These are phyloP conservation scores for Kwoniella europaea DNA, from an alignment of 768 basidiomycete species.

Conservation along the genomic window DNA sequence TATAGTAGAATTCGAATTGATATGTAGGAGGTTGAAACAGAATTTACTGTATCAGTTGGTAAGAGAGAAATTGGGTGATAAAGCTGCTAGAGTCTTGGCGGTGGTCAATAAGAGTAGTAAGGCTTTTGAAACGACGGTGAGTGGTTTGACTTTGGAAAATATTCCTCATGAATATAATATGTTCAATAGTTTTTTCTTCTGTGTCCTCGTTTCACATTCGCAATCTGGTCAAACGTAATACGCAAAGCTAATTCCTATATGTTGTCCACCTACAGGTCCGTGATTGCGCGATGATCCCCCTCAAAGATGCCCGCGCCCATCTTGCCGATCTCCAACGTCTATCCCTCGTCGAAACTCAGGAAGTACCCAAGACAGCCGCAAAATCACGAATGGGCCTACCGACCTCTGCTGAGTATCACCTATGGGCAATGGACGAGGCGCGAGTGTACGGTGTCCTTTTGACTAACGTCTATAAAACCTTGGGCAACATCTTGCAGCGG, in stretches of 20 bases:
- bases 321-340: constrained; percentile 79
- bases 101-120: constrained; percentile 81
- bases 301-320: constrained; percentile 81
- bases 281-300: constrained; percentile 88
- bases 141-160: constrained; percentile 36
- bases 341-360: constrained; percentile 85
- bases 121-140: constrained; percentile 90
- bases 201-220: no score
- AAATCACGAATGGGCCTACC: constrained; percentile 68
- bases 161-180: no score
- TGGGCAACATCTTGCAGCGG: constrained; percentile 81
- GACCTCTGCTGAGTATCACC: constrained; percentile 54
- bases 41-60: constrained; percentile 68
- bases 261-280: constrained; percentile 68
- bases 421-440: constrained; percentile 89
- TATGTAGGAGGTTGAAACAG: constrained; percentile 62
- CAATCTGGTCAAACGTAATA: no score
- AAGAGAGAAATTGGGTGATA: constrained; percentile 79
- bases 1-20: constrained; percentile 42
- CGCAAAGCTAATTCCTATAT: background rate
- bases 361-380: constrained; percentile 87
- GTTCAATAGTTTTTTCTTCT: no score
- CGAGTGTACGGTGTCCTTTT: constrained; percentile 81
- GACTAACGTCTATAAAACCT: constrained; percentile 80
- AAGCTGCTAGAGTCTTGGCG: constrained; percentile 80